These are phyloP conservation scores for Eimeria maxima DNA, from an alignment of 169 alveolate genomes.

Conservation along the genomic window DNA sequence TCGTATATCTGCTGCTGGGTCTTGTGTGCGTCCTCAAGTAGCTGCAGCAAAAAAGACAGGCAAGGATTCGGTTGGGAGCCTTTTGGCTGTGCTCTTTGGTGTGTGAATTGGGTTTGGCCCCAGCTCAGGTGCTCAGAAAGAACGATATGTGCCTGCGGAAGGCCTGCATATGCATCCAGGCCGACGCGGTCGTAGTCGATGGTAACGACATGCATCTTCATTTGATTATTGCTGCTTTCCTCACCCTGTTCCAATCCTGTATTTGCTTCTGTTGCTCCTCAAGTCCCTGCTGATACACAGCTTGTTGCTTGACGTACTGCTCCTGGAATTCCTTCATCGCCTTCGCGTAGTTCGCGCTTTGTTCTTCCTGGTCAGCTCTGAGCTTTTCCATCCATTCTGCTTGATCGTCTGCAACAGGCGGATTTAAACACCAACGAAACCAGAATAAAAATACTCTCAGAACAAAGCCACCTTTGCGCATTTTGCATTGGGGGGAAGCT, in stretches of 20 bases:
- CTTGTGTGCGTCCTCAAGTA: slow-evolving; percentile 84
- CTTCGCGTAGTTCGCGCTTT: slow-evolving; percentile 77
- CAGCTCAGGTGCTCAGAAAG: background rate
- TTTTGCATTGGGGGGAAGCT: background rate
- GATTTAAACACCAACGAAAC: background rate
- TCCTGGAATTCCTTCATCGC: slow-evolving; percentile 84
- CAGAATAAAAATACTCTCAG: background rate
- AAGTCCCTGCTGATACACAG: slow-evolving; percentile 84
- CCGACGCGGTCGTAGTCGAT: background rate
- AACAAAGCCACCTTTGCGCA: background rate
- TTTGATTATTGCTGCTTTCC: background rate
- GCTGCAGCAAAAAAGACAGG: slow-evolving; percentile 57
- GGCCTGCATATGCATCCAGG: background rate
- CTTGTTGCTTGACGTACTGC: slow-evolving; percentile 81
- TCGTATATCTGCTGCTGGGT: slow-evolving; percentile 84
- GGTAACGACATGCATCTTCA: background rate
- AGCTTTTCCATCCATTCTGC: slow-evolving; percentile 83
- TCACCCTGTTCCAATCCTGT: slow-evolving; percentile 84
- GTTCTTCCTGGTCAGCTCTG: slow-evolving; percentile 82
- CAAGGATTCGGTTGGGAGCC: too few relatives aligned
- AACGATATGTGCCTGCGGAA: background rate
- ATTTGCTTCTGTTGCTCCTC: slow-evolving; percentile 84
- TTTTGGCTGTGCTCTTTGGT: background rate
- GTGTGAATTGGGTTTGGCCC: too few relatives aligned
- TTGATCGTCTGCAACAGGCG: slow-evolving; percentile 77